Conservation (phyloP, 306 rosid species). For the Sindora glabra region DNA sequence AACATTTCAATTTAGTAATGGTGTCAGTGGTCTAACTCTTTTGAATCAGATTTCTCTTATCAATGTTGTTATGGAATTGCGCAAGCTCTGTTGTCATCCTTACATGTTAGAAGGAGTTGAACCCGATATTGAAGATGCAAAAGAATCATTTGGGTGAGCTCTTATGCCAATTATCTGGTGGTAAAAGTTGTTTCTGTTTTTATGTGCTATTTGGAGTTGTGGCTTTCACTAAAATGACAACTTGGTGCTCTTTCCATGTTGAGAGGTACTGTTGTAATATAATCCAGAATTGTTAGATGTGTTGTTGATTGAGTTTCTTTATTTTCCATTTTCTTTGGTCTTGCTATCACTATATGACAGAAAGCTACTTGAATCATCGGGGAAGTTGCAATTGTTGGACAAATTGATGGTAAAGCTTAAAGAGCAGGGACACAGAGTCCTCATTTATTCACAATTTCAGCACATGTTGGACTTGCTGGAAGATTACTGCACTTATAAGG, state of each 20-base stretch:
- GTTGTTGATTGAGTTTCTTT: neutral
- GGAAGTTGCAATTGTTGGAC: constrained; percentile 91
- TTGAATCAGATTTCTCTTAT: constrained; percentile 93
- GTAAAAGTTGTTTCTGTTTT: neutral
- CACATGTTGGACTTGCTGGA: constrained; percentile 96
- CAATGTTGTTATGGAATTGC: constrained; percentile 97
- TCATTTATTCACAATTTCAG: constrained; percentile 92
- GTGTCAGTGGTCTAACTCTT: constrained; percentile 9
- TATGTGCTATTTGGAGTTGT: constrained; percentile 2
- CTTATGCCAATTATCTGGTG: neutral
- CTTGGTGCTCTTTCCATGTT: no score
- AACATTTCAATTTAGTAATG: constrained; percentile 1
- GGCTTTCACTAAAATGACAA: no score
- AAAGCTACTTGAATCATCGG: constrained; percentile 86
- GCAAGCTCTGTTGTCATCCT: constrained; percentile 97
- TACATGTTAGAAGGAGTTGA: constrained; percentile 99
- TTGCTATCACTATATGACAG: constrained; percentile 36
- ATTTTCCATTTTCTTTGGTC: neutral
- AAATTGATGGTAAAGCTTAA: constrained; percentile 95
- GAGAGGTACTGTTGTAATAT: no score
- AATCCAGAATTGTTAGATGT: neutral
- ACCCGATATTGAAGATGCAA: constrained; percentile 77
- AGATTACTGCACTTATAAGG: constrained; percentile 91
- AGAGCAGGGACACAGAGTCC: constrained; percentile 97
- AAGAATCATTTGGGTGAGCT: constrained; percentile 65